phyloP scores from a whole-genome alignment of 495 filamentous ascomycete species.

The Copromyces sp. region DNA sequence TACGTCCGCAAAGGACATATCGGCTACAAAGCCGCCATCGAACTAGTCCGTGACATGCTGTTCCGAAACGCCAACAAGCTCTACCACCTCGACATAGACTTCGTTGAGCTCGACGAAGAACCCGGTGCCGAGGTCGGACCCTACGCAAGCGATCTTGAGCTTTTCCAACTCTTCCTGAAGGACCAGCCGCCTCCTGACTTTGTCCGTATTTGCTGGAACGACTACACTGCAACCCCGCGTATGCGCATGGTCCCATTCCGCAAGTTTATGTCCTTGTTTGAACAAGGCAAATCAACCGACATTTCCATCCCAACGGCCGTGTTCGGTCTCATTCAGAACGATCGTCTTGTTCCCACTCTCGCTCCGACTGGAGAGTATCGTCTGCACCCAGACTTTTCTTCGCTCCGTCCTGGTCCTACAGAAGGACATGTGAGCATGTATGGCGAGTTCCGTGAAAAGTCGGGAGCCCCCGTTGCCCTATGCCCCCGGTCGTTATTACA shows the following conservation, averaged over 20 bases:
- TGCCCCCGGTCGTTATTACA: conserved; percentile 53
- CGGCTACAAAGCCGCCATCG: conserved; percentile 44
- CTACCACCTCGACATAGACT: conserved; percentile 46
- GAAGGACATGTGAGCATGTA: conserved; percentile 49
- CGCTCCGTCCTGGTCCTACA: conserved; percentile 44
- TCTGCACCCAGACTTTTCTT: conserved; percentile 50
- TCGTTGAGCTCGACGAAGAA: conserved; percentile 21
- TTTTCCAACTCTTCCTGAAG: conserved; percentile 49
- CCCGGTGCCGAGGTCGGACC: conserved; percentile 4
- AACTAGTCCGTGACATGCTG: conserved; percentile 48
- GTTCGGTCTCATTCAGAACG: conserved; percentile 50
- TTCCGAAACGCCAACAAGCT: conserved; percentile 63
- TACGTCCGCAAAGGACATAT: conserved; percentile 52
- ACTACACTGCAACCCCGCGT: conserved; percentile 63
- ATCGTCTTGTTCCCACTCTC: conserved; percentile 34
- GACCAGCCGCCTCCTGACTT: conserved; percentile 58
- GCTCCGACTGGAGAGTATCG: conserved; percentile 47
- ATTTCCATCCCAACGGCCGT: conserved; percentile 46
- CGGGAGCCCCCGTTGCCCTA: conserved; percentile 30
- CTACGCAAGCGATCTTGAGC: conserved; percentile 24
- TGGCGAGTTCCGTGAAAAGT: conserved; percentile 46
- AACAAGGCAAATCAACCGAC: conserved; percentile 36
- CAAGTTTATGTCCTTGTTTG: conserved; percentile 50
- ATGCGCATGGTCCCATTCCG: conserved; percentile 59
- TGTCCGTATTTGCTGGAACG: conserved; percentile 69